phyloP scores from a whole-genome alignment of 1,284 basidiomycete genomes.

The Ceratobasidium sp. region DNA sequence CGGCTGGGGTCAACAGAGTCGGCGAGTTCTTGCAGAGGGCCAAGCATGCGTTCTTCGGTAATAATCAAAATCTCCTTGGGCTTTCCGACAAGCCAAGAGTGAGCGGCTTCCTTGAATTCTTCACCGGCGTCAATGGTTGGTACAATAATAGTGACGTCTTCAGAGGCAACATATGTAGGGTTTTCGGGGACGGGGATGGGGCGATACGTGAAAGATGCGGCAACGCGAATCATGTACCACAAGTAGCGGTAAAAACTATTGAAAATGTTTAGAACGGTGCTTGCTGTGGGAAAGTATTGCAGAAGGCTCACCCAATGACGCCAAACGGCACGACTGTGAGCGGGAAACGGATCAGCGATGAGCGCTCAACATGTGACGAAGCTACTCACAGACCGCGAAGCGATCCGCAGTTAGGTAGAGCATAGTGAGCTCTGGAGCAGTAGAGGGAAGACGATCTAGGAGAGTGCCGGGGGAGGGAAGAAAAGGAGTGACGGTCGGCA shows the following conservation, averaged over 20 bases:
- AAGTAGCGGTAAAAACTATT: conserved; percentile 84
- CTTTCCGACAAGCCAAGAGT: conserved; percentile 86
- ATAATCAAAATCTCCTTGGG: conserved; percentile 94
- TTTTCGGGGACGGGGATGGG: conserved; percentile 86
- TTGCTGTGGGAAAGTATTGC: conserved; percentile 1
- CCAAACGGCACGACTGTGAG: conserved; percentile 83
- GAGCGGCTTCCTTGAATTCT: conserved; percentile 91
- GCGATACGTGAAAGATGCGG: conserved; percentile 76
- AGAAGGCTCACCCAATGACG: conserved; percentile 77
- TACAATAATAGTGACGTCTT: conserved; percentile 94
- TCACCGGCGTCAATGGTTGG: conserved; percentile 94
- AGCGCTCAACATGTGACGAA: conserved; percentile 18
- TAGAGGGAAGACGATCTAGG: neutral
- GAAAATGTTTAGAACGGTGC: conserved; percentile 3
- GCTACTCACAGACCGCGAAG: conserved; percentile 74
- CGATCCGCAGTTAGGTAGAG: conserved; percentile 78
- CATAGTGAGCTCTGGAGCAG: conserved; percentile 50
- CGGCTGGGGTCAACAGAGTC: conserved; percentile 81
- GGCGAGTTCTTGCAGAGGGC: conserved; percentile 84
- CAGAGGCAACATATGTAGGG: conserved; percentile 84
- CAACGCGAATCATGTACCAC: conserved; percentile 84
- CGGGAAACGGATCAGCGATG: conserved; percentile 20
- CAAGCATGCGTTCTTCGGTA: conserved; percentile 89
- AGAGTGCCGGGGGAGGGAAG: conserved; percentile 13
- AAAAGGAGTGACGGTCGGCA: conserved; percentile 36